Evolutionary conservation across 2,329 filamentous ascomycete species (phyloP), one percentile per base, ranked within the genome.

Genomic region (Penicillium sp.): DNA sequence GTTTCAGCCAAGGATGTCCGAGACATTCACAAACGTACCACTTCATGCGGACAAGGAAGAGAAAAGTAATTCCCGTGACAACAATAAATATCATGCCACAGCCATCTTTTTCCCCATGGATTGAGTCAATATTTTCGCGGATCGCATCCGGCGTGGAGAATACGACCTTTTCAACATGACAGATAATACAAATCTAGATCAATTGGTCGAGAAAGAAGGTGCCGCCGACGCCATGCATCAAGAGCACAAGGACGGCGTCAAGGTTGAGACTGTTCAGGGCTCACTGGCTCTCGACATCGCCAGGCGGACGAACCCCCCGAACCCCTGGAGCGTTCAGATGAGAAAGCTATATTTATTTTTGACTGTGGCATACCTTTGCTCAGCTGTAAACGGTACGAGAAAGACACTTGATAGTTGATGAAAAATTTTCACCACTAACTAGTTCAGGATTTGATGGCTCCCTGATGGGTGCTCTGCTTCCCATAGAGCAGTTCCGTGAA

Each of bases 391-490:
- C 13, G 56, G 56, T 58, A 55, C 10, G 33, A 21, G 29, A 47
- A 19, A 25, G 8, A 8, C 9, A 23, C 21, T 31, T n/a, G 17
- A 25, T 19, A 9, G 1, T 8, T 10, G 6, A 42, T n/a, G 2
- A 3, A 29, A 25, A 44, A 4, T 3, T 6, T 2, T 6, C 21
- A 12, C 33, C 19, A 13, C 49, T 52, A 21, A 52, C 33, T 25
- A 6, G 12, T 35, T 42, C 21, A 60, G 58, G 58, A 33, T 60
- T 50, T 29, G 58, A 60, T 43, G 58, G 58, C 13, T 60, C 58
- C 2, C 54, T 60, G 4, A 60, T 60, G 58, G 58, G 58, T 10
- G 50, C 58, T 27, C 44, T 60, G 27, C 58, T 60, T 38, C 58
- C 58, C 10, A 60, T 60, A 4, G 1, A 19, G 6, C 58, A 60